Conservation (phyloP, 2,329 filamentous ascomycete species). For the Colletotrichum trifolii region DNA sequence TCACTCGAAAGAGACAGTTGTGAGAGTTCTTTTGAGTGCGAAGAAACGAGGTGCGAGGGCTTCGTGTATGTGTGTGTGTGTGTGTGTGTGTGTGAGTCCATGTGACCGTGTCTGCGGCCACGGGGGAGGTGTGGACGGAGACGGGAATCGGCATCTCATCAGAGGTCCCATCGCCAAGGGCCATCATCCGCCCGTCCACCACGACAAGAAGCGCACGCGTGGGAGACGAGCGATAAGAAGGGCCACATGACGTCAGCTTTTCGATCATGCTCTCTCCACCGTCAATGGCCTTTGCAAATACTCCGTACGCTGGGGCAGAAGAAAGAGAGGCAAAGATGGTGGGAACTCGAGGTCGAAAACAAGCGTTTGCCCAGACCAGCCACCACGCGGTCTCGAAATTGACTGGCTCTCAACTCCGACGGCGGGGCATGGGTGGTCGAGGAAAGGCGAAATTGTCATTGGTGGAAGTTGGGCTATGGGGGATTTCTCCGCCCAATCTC, state of each 20-base stretch:
- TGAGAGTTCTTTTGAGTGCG: too few species aligned
- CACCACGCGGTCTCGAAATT: conserved; percentile 20
- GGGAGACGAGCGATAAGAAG: conserved; percentile 3
- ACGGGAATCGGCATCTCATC: conserved; percentile 27
- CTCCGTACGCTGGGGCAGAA: too few species aligned
- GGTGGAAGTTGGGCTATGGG: conserved; percentile 24
- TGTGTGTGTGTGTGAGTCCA: neutral
- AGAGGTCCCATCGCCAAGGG: conserved; percentile 22
- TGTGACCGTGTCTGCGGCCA: neutral
- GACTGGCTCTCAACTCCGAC: neutral
- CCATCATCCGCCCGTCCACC: conserved; percentile 17
- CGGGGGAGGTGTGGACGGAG: conserved; percentile 25
- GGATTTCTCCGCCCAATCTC: conserved; percentile 31
- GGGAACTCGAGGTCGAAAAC: conserved; percentile 8
- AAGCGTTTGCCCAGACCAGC: conserved; percentile 36
- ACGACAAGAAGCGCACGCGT: conserved; percentile 20
- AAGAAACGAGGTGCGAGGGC: too few species aligned
- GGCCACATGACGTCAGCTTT: neutral
- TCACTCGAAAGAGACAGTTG: too few species aligned
- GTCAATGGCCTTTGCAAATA: neutral
- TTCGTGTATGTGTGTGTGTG: neutral
- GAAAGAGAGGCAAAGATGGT: neutral
- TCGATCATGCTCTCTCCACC: neutral
- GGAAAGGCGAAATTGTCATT: conserved; percentile 25
- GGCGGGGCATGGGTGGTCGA: neutral